phyloP scores from a whole-genome alignment of 768 basidiomycete species.

The Amanita molliuscula region DNA sequence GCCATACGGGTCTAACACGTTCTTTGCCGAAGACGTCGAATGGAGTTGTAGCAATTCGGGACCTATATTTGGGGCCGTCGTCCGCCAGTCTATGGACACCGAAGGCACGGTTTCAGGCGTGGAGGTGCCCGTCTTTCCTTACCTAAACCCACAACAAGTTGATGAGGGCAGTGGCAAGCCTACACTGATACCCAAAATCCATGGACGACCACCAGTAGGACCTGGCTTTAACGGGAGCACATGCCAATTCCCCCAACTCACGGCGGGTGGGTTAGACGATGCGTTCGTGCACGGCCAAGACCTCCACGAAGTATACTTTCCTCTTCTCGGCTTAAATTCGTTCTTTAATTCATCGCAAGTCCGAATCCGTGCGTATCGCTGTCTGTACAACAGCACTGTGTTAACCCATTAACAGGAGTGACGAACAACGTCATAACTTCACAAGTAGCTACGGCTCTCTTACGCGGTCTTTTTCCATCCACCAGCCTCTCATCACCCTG shows the following conservation, averaged over 20 bases:
- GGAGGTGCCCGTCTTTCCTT: constrained; percentile 16
- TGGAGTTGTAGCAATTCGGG: constrained; percentile 36
- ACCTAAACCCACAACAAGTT: neutral
- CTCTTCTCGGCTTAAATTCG: constrained; percentile 25
- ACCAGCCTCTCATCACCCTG: constrained; percentile 9
- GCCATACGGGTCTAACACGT: constrained; percentile 39
- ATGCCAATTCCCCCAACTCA: constrained; percentile 44
- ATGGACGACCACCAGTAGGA: constrained; percentile 28
- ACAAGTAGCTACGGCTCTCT: constrained; percentile 37
- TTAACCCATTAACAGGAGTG: constrained; percentile 21
- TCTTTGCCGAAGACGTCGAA: constrained; percentile 34
- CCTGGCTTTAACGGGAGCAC: constrained; percentile 34
- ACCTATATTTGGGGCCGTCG: constrained; percentile 22
- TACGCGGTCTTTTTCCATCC: constrained; percentile 34
- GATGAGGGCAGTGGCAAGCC: constrained; percentile 31
- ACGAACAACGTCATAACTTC: constrained; percentile 46
- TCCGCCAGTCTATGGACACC: constrained; percentile 12
- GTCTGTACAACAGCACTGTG: neutral
- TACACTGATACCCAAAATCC: constrained; percentile 28
- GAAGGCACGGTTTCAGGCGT: constrained; percentile 21
- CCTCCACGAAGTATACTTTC: constrained; percentile 33
- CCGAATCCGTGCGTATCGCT: constrained; percentile 24
- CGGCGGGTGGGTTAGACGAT: constrained; percentile 32
- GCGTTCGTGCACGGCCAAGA: constrained; percentile 36
- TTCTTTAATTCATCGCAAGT: constrained; percentile 21